A percentile compares a stretch with the other conserved stretches of the same genome.
phyloP scores from a whole-genome alignment of 352 stramenopile genomes.

The Elongisporangium anandrum region DNA sequence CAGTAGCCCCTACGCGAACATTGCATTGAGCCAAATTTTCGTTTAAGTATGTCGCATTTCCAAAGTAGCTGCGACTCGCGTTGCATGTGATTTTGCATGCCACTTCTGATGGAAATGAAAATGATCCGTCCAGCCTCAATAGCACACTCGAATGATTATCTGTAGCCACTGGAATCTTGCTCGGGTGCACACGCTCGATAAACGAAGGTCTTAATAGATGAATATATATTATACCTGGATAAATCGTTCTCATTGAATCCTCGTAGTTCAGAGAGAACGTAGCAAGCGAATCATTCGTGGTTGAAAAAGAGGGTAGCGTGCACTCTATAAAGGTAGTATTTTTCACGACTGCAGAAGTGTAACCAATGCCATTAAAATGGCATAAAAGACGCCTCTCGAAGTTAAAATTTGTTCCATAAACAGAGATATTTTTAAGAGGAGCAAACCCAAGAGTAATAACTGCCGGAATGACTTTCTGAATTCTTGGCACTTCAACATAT shows the following conservation, averaged over 20 bases:
- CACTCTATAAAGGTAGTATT: conserved; percentile 21
- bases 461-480: conserved; percentile 15
- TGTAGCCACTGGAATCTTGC: neutral
- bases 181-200: neutral
- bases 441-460: conserved; percentile 22
- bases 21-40: conserved; percentile 21
- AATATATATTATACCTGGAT: neutral
- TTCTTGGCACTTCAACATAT: conserved; percentile 10
- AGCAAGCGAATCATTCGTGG: conserved; percentile 12
- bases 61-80: conserved; percentile 2
- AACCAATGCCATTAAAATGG: conserved; percentile 17
- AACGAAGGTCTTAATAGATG: conserved; percentile 8
- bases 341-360: neutral
- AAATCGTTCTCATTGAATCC: neutral
- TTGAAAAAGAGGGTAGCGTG: conserved; percentile 15
- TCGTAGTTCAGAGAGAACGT: neutral
- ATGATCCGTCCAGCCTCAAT: conserved; percentile 26
- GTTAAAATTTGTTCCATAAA: conserved; percentile 23
- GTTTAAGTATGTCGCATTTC: conserved; percentile 9
- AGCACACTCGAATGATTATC: neutral
- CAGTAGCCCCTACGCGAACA: neutral
- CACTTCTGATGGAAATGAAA: conserved; percentile 15
- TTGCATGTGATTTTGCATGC: conserved; percentile 20
- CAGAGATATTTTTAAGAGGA: conserved; percentile 11
- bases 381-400: conserved; percentile 7